Conservation (phyloP, 257 asterid genomes). For the Mentha longifolia region DNA sequence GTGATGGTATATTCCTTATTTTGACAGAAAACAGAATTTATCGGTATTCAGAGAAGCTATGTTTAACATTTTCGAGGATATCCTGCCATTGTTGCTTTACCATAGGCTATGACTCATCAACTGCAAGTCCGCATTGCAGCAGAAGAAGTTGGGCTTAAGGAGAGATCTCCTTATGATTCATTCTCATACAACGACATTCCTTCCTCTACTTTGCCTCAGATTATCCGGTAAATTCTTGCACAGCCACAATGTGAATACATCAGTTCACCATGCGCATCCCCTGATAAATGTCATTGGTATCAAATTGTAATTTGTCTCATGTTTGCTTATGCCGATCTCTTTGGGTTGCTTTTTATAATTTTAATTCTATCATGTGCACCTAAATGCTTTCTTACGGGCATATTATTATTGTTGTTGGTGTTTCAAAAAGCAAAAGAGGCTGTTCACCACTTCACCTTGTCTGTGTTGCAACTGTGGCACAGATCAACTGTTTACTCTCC, state of each 20-base stretch:
- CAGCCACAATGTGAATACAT: slow-evolving; percentile 10
- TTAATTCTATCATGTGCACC: slow-evolving; percentile 1
- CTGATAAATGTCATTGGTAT: background rate
- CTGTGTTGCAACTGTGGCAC: background rate
- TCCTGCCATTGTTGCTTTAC: slow-evolving; percentile 24
- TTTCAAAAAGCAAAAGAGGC: slow-evolving; percentile 9
- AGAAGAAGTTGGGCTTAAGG: slow-evolving; percentile 79
- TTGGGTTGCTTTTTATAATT: background rate
- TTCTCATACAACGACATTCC: slow-evolving; percentile 73
- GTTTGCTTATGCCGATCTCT: background rate
- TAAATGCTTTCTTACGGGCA: background rate
- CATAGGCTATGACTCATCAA: slow-evolving; percentile 62
- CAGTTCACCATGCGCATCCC: slow-evolving; percentile 2
- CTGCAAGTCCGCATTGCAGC: slow-evolving; percentile 80
- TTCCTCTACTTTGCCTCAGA: slow-evolving; percentile 69
- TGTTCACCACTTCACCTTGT: background rate
- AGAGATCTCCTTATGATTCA: slow-evolving; percentile 80
- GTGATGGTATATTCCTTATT: slow-evolving; percentile 50
- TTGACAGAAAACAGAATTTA: background rate
- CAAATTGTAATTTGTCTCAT: background rate
- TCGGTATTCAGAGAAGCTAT: slow-evolving; percentile 17
- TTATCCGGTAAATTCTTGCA: slow-evolving; percentile 55
- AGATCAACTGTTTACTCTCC: slow-evolving; percentile 5
- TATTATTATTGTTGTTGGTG: background rate
- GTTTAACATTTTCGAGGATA: slow-evolving; percentile 30